phyloP scores from a whole-genome alignment of 1,284 basidiomycete genomes.

The Pseudozyma thailandica region DNA sequence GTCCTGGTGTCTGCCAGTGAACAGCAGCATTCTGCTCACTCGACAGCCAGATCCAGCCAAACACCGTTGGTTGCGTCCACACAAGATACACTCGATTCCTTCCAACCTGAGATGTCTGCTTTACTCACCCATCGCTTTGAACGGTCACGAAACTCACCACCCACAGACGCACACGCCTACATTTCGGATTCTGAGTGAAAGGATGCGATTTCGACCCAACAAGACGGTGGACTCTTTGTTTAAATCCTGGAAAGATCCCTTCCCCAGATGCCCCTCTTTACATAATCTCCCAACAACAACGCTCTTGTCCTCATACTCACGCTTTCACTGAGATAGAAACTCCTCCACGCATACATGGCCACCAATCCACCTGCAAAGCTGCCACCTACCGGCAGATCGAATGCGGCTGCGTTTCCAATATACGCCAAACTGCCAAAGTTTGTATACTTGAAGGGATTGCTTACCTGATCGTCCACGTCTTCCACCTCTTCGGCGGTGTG shows the following conservation, averaged over 20 bases:
- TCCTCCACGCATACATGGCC: constrained; percentile 66
- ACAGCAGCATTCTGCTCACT: too few relatives aligned
- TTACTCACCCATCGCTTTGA: too few relatives aligned
- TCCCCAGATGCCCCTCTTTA: constrained; percentile 63
- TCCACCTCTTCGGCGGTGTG: constrained; percentile 41
- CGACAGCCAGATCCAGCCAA: too few relatives aligned
- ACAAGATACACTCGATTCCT: too few relatives aligned
- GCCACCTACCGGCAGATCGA: constrained; percentile 63
- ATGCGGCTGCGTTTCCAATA: constrained; percentile 66
- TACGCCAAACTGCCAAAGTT: constrained; percentile 64
- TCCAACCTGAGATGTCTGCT: too few relatives aligned
- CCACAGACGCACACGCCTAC: too few relatives aligned
- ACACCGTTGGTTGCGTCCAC: too few relatives aligned
- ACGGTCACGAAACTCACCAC: too few relatives aligned
- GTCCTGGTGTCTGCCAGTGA: too few relatives aligned
- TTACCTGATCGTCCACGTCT: constrained; percentile 62
- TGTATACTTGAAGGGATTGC: constrained; percentile 60
- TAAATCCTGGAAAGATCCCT: constrained; percentile 53
- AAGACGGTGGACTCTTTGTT: too few relatives aligned
- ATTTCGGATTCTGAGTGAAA: too few relatives aligned
- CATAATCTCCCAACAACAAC: constrained; percentile 63
- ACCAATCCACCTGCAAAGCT: constrained; percentile 64
- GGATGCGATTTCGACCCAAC: too few relatives aligned
- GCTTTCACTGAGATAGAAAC: constrained; percentile 58
- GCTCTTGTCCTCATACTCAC: constrained; percentile 59